Conservation (phyloP, 768 basidiomycete genomes). For the Psilocybe azurescens region DNA sequence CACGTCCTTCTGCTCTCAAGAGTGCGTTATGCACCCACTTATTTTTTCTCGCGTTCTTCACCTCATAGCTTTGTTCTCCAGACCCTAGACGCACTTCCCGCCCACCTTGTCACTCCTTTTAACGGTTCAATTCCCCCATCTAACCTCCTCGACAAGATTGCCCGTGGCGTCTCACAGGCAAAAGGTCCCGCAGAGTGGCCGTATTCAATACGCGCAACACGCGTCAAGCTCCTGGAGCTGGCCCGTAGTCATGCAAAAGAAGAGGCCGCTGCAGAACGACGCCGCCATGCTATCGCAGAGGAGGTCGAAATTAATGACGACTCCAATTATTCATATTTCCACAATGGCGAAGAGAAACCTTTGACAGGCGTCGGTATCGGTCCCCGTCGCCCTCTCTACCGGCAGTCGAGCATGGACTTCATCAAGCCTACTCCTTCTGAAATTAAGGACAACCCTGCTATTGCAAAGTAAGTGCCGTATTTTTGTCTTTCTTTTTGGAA, state of each 20-base stretch:
- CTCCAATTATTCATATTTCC: constrained; percentile 31
- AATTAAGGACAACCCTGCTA: constrained; percentile 55
- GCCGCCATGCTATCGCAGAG: constrained; percentile 52
- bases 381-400: constrained; percentile 64
- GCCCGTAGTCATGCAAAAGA: constrained; percentile 71
- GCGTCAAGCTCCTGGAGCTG: constrained; percentile 81
- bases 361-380: constrained; percentile 27
- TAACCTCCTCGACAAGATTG: constrained; percentile 87
- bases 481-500: constrained; percentile 11
- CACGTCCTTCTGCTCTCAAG: constrained; percentile 70
- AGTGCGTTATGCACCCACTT: constrained; percentile 42
- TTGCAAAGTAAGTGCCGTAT: constrained; percentile 59
- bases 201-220: constrained; percentile 81
- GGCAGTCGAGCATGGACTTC: constrained; percentile 90
- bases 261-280: constrained; percentile 32
- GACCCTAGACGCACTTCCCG: constrained; percentile 85
- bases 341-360: constrained; percentile 32
- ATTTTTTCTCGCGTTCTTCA: constrained; percentile 17
- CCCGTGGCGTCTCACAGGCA: constrained; percentile 74
- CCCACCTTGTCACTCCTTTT: constrained; percentile 87
- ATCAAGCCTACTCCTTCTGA: constrained; percentile 58
- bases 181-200: constrained; percentile 84
- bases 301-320: constrained; percentile 48
- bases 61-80: constrained; percentile 30
- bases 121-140: constrained; percentile 83